These are phyloP conservation scores for Cyberlindnera suaveolens DNA, from an alignment of 805 yeast species.

Conservation along the genomic window DNA sequence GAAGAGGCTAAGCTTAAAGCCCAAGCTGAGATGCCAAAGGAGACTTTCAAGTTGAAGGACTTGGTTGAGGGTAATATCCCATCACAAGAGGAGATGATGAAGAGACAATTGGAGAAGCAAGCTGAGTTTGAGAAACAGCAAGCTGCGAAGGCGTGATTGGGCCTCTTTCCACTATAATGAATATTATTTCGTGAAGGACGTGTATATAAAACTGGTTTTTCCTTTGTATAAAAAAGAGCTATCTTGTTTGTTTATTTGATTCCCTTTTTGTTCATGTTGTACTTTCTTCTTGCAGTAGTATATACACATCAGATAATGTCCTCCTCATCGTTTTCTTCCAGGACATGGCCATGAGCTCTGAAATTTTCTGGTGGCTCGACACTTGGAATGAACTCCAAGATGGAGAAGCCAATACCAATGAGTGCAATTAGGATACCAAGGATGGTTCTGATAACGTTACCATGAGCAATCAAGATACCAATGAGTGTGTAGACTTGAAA, in stretches of 20 bases:
- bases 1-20: constrained; percentile 60
- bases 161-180: too few relatives aligned
- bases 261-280: too few relatives aligned
- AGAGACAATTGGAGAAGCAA: constrained; percentile 36
- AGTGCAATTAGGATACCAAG: constrained; percentile 53
- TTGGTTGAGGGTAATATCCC: constrained; percentile 80
- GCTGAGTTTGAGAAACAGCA: constrained; percentile 28
- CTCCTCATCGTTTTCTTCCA: constrained; percentile 31
- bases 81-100: constrained; percentile 57
- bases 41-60: constrained; percentile 79
- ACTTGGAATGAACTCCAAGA: constrained; percentile 66
- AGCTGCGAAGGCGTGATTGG: constrained; percentile 5
- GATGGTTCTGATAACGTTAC: constrained; percentile 49
- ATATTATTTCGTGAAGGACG: too few relatives aligned
- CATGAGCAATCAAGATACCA: constrained; percentile 43
- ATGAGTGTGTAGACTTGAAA: constrained; percentile 42
- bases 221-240: too few relatives aligned
- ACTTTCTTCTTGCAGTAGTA: too few relatives aligned
- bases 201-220: too few relatives aligned
- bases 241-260: too few relatives aligned
- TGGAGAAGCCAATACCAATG: constrained; percentile 53
- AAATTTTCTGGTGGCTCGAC: constrained; percentile 79
- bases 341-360: constrained; percentile 45
- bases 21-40: constrained; percentile 73
- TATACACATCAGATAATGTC: constrained; percentile 21